Base-by-base conservation (phyloP, 75 land plant species). In the Selaginella moellendorffii region DNA sequence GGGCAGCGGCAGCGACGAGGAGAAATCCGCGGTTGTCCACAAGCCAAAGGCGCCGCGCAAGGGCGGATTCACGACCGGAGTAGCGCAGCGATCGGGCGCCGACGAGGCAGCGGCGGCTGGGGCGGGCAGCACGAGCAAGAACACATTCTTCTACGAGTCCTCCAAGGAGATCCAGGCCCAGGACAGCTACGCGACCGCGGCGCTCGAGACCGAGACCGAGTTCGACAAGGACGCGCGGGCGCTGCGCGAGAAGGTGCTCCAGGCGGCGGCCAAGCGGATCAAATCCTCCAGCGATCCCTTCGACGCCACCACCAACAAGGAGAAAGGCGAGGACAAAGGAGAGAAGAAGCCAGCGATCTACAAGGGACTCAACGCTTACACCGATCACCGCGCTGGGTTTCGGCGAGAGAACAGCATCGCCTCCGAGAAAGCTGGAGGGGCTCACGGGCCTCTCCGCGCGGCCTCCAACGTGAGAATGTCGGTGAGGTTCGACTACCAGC, bases 281-380 rank as follows among this genome's bases (percentile, higher is more conserved):
- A 46, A 46, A 46, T n/a, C n/a, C n/a, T n/a, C n/a, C n/a, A n/a
- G n/a, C n/a, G n/a, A n/a, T n/a, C n/a, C n/a, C n/a, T n/a, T n/a
- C n/a, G n/a, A n/a, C n/a, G n/a, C n/a, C n/a, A n/a, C n/a, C n/a
- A n/a, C n/a, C n/a, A n/a, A n/a, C 66, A 88, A 36, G 46, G 46
- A 36, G 46, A 52, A 81, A 78, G 62, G 21, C n/a, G n/a, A 62
- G 66, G 42, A 36, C 46, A 36, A 36, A 19, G 82, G 73, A 53
- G 80, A 75, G 12, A 88, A 92, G 29, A 36, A 36, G 14, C 46
- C 5, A 14, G 46, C 5, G 14, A 53, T 92, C 22, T 92, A 92
- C 53, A 85, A 77, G 62, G 97, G 97, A 0, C 75, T 92, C 5
- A 74, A 88, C 67, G 97, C 82, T 0, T 92, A 92, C 70, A 80